Base-by-base conservation (phyloP, 306 rosid genomes). In the Astragalus glycyphyllos region DNA sequence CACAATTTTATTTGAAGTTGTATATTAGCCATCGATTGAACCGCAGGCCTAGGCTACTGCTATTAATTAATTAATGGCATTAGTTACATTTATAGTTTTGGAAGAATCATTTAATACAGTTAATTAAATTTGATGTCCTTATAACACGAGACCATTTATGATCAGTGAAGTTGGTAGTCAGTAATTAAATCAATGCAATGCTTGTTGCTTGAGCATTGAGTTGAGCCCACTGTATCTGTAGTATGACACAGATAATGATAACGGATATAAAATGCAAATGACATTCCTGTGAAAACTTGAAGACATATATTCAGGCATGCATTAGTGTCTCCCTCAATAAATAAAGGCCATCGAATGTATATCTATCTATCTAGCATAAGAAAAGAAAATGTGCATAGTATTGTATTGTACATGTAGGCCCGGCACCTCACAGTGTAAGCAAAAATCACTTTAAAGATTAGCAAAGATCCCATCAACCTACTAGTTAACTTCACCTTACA, bases 401-500 rank as follows among this genome's bases (percentile, higher is more conserved):
- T 49, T 26, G 4, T 3, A 20, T 51, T 32, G 57, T 49, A 67
- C 78, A 32, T 72, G 83, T 73, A 68, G 79, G 71, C 11, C 65
- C 75, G 71, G 11, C 65, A 72, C 74, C 7, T 5, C 42, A 31
- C 56, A 20, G 14, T 45, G 73, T 46, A 38, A 0, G 9, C 0
- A 61, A 74, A 72, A 73, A 60, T 65, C 60, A 59, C 69, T 14
- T 58, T n/a, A n/a, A n/a, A n/a, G n/a, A n/a, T n/a, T 20, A 20
- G 23, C 2, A 20, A 2, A 20, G 23, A 20, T 34, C 38, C 38
- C 38, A 34, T 34, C 38, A 34, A 34, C 5, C 38, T n/a, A n/a
- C 46, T 41, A 41, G n/a, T 44, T 41, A 41, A 51, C 0, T 51
- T 77, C 54, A 54, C 81, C 74, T 41, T 72, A 58, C 62, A 38